phyloP scores from a whole-genome alignment of 768 basidiomycete species.

The Baorangia bicolor region DNA sequence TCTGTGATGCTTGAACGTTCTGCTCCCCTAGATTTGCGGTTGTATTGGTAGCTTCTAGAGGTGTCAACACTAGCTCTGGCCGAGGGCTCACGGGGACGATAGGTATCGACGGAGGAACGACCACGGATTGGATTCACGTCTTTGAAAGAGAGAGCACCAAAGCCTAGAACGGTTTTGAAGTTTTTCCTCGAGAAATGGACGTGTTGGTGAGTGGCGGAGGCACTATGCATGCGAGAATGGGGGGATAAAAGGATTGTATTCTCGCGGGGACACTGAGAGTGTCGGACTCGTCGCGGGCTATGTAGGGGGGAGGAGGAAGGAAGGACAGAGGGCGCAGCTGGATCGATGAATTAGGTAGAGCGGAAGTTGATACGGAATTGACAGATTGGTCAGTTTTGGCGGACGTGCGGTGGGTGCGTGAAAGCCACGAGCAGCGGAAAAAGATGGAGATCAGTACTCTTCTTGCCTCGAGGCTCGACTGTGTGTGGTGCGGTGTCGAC shows the following conservation, averaged over 20 bases:
- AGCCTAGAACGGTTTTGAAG: constrained; percentile 49
- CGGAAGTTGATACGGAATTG: constrained; percentile 29
- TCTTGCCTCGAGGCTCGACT: constrained; percentile 33
- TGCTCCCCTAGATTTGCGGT: constrained; percentile 35
- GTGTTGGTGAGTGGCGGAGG: constrained; percentile 36
- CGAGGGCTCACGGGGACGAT: constrained; percentile 29
- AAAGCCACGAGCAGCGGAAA: constrained; percentile 35
- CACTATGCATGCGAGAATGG: constrained; percentile 44
- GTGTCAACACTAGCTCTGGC: constrained; percentile 47
- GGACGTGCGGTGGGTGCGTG: constrained; percentile 36
- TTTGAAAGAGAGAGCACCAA: constrained; percentile 38
- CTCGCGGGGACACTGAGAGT: constrained; percentile 27
- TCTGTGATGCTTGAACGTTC: constrained; percentile 40
- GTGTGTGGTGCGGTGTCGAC: constrained; percentile 14
- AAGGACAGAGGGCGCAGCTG: constrained; percentile 25
- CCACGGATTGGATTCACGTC: constrained; percentile 31
- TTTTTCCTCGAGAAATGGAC: constrained; percentile 42
- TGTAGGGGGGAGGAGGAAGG: constrained; percentile 23
- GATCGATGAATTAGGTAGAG: constrained; percentile 33
- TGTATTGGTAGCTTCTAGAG: constrained; percentile 36
- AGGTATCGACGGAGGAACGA: constrained; percentile 30
- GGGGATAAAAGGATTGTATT: constrained; percentile 20
- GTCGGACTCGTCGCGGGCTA: constrained; percentile 28
- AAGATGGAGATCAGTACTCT: constrained; percentile 26
- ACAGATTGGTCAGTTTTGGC: constrained; percentile 29